Evolutionary conservation across 805 yeast species (phyloP).

Genomic region (Ogataea polymorpha): DNA sequence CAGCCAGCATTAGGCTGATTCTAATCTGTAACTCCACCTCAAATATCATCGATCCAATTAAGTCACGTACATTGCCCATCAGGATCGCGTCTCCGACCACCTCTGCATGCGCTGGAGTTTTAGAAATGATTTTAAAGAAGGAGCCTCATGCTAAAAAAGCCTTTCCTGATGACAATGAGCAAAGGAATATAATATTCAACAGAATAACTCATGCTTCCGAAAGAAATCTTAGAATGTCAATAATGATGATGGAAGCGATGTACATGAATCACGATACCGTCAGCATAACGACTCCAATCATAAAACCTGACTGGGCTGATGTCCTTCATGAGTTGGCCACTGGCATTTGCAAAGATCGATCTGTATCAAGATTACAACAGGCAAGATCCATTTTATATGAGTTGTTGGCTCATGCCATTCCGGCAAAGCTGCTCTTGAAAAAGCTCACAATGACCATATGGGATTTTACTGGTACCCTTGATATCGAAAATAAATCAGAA

Average conservation of each 20-base stretch:
- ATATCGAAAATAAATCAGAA: constrained; percentile 18
- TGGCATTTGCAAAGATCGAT: constrained; percentile 56
- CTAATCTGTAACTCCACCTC: constrained; percentile 87
- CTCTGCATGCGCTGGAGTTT: constrained; percentile 54
- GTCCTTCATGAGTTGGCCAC: constrained; percentile 66
- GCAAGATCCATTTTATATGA: constrained; percentile 75
- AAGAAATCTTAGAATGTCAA: constrained; percentile 74
- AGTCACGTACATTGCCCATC: constrained; percentile 86
- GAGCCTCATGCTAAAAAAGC: constrained; percentile 42
- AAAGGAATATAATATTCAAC: constrained; percentile 37
- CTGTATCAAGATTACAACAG: constrained; percentile 59
- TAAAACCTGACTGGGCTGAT: constrained; percentile 87
- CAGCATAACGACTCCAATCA: constrained; percentile 45
- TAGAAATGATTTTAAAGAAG: constrained; percentile 51
- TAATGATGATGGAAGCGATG: constrained; percentile 80
- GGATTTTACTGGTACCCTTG: constrained; percentile 19
- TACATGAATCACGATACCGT: constrained; percentile 62
- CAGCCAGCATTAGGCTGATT: constrained; percentile 79
- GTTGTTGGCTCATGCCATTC: constrained; percentile 88
- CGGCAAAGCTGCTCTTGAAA: constrained; percentile 77
- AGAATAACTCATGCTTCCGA: constrained; percentile 54
- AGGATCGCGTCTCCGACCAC: constrained; percentile 78
- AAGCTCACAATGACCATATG: constrained; percentile 42
- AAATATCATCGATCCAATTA: constrained; percentile 88
- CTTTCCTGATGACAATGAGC: constrained; percentile 36